These are phyloP conservation scores for Fusarium brevicatenulatum DNA, from an alignment of 2,329 filamentous ascomycete genomes.

Conservation along the genomic window DNA sequence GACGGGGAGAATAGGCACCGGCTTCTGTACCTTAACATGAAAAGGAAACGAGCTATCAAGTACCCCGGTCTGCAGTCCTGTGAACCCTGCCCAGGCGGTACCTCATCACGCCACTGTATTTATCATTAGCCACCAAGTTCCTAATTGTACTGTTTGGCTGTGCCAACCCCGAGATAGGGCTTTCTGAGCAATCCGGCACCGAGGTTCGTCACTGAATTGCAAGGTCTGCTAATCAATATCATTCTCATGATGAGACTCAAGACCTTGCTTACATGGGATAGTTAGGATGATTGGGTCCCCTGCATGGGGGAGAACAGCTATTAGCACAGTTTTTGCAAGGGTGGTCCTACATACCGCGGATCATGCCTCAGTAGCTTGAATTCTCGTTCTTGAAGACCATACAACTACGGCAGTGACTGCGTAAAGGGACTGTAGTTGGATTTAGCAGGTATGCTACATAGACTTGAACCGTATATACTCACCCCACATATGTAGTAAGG, in stretches of 20 bases:
- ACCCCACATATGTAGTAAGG: not conserved
- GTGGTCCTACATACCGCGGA: not conserved
- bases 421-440: not conserved
- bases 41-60: no score
- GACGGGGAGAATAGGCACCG: not conserved
- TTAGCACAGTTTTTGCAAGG: not conserved
- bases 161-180: no score
- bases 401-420: not conserved
- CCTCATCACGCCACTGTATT: not conserved
- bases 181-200: not conserved
- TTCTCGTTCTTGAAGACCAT: not conserved
- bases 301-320: not conserved
- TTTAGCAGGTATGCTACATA: not conserved
- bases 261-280: no score
- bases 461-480: not conserved
- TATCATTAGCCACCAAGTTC: not conserved
- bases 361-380: not conserved
- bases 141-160: fast-evolving
- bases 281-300: no score
- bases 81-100: not conserved
- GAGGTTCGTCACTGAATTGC: fast-evolving
- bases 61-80: not conserved
- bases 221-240: not conserved
- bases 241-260: not conserved
- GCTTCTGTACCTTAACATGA: no score